Percentiles rank a stretch among this genome's conserved stretches.
Evolutionary conservation across 139 green algal species (phyloP).

Genomic region (Chlorokybus atmophyticus): DNA sequence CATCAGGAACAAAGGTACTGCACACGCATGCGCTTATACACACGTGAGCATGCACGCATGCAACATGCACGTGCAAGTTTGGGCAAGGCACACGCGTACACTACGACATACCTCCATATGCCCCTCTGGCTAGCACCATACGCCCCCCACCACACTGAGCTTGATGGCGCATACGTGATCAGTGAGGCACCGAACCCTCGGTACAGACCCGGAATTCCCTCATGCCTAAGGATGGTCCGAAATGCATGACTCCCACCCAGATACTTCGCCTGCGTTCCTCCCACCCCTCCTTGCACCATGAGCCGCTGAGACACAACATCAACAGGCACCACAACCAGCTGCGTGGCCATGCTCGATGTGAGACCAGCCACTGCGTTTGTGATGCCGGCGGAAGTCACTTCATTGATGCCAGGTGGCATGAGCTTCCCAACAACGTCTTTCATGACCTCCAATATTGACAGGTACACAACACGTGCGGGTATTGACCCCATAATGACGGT

Average conservation of each 20-base stretch:
- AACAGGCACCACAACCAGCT: constrained; percentile 72
- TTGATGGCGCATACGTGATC: constrained; percentile 66
- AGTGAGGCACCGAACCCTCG: constrained; percentile 70
- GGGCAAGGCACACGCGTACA: too few relatives aligned
- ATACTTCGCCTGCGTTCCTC: constrained; percentile 9
- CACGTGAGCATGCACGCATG: background rate
- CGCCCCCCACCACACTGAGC: constrained; percentile 60
- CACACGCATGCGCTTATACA: background rate
- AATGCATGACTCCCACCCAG: constrained; percentile 47
- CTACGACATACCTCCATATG: constrained; percentile 69
- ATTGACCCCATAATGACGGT: constrained; percentile 32
- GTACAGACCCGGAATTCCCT: constrained; percentile 80
- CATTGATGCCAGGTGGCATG: constrained; percentile 18
- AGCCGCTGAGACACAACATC: constrained; percentile 63
- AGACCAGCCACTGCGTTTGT: constrained; percentile 40
- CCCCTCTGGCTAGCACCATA: constrained; percentile 71
- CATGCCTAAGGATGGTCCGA: constrained; percentile 53
- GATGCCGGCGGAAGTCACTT: constrained; percentile 31
- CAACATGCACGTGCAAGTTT: too few relatives aligned
- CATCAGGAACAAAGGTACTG: too few relatives aligned
- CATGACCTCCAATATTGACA: constrained; percentile 51
- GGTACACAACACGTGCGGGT: constrained; percentile 47
- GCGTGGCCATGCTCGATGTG: constrained; percentile 49
- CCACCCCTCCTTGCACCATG: constrained; percentile 43
- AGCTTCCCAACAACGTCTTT: constrained; percentile 32